These are phyloP conservation scores for Teunomyces atbi DNA, from an alignment of 805 yeast genomes.

Conservation along the genomic window DNA sequence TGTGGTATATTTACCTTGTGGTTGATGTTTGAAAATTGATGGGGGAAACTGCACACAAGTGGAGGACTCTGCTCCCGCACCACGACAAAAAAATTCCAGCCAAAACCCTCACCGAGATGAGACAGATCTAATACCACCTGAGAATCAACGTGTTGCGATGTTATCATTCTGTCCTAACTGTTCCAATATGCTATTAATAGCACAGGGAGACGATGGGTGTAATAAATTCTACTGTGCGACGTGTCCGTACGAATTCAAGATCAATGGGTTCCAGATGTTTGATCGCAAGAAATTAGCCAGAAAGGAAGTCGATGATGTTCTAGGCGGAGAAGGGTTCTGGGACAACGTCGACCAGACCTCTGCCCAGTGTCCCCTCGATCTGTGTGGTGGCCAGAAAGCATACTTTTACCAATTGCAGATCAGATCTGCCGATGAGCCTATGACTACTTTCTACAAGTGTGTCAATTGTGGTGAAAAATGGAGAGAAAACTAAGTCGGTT, in stretches of 20 bases:
- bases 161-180: constrained; percentile 94
- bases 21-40: not conserved
- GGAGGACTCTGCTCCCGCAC: not conserved
- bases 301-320: constrained; percentile 92
- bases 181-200: constrained; percentile 80
- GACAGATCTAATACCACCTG: not conserved
- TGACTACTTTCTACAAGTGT: constrained; percentile 97
- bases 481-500: constrained; percentile 74
- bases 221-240: constrained; percentile 85
- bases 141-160: constrained; percentile 43
- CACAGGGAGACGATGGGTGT: constrained; percentile 51
- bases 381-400: constrained; percentile 86
- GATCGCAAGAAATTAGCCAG: constrained; percentile 81
- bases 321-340: constrained; percentile 98
- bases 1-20: not conserved
- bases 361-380: constrained; percentile 86
- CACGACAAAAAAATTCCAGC: not conserved
- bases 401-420: constrained; percentile 96
- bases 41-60: not conserved
- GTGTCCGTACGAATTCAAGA: constrained; percentile 93
- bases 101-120: not conserved
- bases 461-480: constrained; percentile 91
- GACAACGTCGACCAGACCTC: constrained; percentile 96
- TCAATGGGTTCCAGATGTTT: constrained; percentile 76
- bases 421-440: constrained; percentile 98